Evolutionary conservation across 208 protist genomes (phyloP).

Genomic region (Trypanosoma rangeli): DNA sequence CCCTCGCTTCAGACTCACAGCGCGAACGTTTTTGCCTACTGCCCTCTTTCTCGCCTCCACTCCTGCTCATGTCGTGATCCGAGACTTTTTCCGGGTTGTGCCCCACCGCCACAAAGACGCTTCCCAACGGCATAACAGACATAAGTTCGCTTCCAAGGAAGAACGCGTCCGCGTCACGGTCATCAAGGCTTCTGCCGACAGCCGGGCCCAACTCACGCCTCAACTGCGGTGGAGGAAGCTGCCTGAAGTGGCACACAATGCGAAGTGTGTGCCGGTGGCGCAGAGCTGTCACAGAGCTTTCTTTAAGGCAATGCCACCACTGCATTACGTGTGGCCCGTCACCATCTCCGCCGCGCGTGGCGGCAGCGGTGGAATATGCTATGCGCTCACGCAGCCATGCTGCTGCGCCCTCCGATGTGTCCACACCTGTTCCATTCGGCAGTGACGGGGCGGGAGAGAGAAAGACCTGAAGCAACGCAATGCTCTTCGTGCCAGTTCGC

Average conservation of each 20-base stretch:
- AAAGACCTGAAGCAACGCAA: conserved; percentile 25
- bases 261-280: conserved; percentile 16
- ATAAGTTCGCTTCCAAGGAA: conserved; percentile 26
- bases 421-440: not conserved
- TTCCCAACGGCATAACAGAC: conserved; percentile 29
- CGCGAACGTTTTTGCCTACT: not conserved
- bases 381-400: conserved; percentile 29
- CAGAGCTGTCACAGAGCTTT: conserved; percentile 5
- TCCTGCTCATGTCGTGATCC: not conserved
- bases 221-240: not conserved
- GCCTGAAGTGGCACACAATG: conserved; percentile 22
- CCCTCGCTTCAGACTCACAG: not conserved
- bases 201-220: not conserved
- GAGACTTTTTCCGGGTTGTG: not conserved
- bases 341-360: no score
- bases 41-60: not conserved
- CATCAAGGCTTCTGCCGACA: not conserved
- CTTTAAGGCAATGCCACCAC: conserved; percentile 17
- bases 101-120: conserved; percentile 23
- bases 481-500: conserved; percentile 17
- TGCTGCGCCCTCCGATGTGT: conserved; percentile 14
- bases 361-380: not conserved
- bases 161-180: conserved; percentile 21
- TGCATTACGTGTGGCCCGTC: not conserved
- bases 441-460: conserved; percentile 1